Evolutionary conservation across 139 green algal species (phyloP).

Genomic region (Raphidocelis subcapitata): DNA sequence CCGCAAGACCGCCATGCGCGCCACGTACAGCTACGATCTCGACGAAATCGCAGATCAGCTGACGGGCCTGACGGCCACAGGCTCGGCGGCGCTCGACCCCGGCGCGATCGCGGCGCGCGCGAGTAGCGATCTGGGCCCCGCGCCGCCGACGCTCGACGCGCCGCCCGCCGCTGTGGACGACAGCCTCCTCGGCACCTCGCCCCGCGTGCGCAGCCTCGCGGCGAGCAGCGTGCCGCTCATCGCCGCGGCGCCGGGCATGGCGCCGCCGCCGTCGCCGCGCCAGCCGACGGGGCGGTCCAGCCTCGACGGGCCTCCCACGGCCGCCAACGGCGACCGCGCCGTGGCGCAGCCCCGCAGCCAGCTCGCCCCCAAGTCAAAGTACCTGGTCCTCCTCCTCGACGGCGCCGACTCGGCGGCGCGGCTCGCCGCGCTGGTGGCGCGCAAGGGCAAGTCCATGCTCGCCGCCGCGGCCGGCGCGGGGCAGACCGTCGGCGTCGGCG

Average conservation of each 20-base stretch:
- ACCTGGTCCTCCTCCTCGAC: conserved; percentile 28
- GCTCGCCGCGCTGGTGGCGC: conserved; percentile 17
- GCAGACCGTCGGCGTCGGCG: neutral
- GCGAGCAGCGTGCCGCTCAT: too few species aligned
- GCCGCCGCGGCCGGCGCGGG: conserved; percentile 2
- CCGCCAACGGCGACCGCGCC: neutral
- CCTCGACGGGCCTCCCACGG: neutral
- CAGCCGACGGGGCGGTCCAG: too few species aligned
- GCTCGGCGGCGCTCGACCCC: neutral
- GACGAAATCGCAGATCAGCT: too few species aligned
- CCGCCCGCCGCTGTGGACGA: too few species aligned
- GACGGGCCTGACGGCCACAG: too few species aligned
- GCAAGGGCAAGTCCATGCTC: conserved; percentile 24
- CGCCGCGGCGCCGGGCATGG: too few species aligned
- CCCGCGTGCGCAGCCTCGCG: too few species aligned
- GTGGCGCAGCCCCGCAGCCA: neutral
- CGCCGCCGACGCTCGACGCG: too few species aligned
- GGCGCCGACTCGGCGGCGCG: conserved; percentile 15
- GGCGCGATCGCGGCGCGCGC: too few species aligned
- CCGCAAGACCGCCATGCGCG: neutral
- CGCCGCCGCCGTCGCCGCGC: too few species aligned
- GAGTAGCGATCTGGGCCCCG: too few species aligned
- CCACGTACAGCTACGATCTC: neutral
- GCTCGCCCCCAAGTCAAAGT: conserved; percentile 6
- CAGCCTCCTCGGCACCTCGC: too few species aligned